These are phyloP conservation scores for Phyllosticta citrichinensis DNA, from an alignment of 2,329 filamentous ascomycete genomes.

Conservation along the genomic window DNA sequence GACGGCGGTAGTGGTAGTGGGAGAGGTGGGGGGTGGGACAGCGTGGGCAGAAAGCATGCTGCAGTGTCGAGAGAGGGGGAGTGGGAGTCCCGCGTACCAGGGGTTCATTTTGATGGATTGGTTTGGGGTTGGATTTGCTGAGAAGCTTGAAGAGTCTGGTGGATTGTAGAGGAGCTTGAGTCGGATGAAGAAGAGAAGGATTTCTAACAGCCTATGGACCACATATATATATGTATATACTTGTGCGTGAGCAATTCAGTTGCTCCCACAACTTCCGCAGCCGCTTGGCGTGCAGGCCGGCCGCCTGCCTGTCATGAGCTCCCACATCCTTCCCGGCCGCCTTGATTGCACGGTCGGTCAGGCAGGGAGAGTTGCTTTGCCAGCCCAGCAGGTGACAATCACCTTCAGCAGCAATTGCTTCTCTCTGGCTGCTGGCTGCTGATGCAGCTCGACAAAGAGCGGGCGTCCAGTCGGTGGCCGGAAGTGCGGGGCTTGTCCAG, in stretches of 20 bases:
- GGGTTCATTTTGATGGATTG: conserved; percentile 12
- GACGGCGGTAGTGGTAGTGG: background rate
- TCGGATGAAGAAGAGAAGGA: background rate
- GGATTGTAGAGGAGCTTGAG: background rate
- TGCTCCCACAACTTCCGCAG: background rate
- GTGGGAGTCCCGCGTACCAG: conserved; percentile 10
- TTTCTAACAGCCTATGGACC: background rate
- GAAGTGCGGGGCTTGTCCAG: background rate
- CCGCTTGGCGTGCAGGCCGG: background rate
- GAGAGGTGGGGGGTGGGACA: background rate
- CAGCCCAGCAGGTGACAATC: background rate
- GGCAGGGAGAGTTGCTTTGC: background rate
- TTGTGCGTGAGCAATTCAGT: background rate
- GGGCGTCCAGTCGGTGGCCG: background rate
- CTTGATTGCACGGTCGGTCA: background rate
- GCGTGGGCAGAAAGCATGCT: background rate
- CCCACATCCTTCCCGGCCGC: background rate
- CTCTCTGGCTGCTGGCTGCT: background rate
- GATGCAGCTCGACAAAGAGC: background rate
- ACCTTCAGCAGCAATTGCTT: background rate
- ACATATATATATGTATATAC: background rate
- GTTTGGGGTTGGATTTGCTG: background rate
- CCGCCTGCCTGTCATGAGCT: background rate
- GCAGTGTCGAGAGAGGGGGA: background rate
- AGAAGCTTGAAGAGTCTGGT: background rate